These are phyloP conservation scores for Flaveria bidentis DNA, from an alignment of 129 eudicot species.

Conservation along the genomic window DNA sequence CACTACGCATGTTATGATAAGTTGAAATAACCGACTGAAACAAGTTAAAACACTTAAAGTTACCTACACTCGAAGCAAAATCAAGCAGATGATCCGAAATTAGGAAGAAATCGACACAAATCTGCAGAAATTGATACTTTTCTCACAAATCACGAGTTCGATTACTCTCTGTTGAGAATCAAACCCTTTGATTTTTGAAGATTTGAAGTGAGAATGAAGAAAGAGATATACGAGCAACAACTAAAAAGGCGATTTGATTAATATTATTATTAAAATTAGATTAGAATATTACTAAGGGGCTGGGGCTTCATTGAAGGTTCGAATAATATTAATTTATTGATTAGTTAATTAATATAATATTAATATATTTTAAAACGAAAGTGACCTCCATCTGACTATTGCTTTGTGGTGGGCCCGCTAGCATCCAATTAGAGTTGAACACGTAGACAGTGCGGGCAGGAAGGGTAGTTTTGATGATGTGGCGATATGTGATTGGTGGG, in stretches of 20 bases:
- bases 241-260: neutral
- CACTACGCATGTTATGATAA: neutral
- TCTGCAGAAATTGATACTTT: constrained; percentile 12
- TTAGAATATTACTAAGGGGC: neutral
- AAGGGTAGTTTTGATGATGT: constrained; percentile 11
- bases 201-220: constrained; percentile 33
- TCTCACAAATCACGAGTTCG: constrained; percentile 14
- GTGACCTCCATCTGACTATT: constrained; percentile 29
- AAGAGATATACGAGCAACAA: constrained; percentile 24
- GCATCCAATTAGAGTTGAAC: constrained; percentile 9
- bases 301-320: constrained; percentile 35
- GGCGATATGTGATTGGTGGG: constrained; percentile 15
- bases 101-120: constrained; percentile 9
- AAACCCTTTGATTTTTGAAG: neutral
- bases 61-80: constrained; percentile 31
- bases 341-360: neutral
- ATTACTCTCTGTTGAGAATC: constrained; percentile 3
- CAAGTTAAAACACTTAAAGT: constrained; percentile 3
- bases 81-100: constrained; percentile 20
- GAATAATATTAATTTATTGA: neutral
- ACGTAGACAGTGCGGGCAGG: neutral
- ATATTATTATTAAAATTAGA: neutral
- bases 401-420: constrained; percentile 22
- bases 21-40: constrained; percentile 11
- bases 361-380: constrained; percentile 11